Conservation (phyloP, 2,329 filamentous ascomycete species). For the Orbilia javanica region DNA sequence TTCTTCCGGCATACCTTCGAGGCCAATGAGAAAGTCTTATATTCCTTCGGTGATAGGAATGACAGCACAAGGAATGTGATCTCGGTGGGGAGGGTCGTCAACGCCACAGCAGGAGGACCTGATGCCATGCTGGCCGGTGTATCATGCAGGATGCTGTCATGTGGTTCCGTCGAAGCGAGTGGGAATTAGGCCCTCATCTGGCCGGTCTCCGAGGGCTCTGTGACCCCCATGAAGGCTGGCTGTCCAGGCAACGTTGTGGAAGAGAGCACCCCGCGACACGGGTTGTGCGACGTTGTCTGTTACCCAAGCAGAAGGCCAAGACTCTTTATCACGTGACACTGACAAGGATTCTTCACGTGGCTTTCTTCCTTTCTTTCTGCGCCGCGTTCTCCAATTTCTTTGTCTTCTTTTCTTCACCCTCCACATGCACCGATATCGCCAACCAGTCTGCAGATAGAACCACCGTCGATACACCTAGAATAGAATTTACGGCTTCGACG, state of each 20-base stretch:
- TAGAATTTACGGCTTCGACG: background rate
- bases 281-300: too few relatives aligned
- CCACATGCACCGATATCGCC: background rate
- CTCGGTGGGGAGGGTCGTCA: slow-evolving; percentile 25
- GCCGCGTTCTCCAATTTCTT: too few relatives aligned
- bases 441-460: too few relatives aligned
- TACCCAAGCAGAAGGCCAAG: too few relatives aligned
- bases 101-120: background rate
- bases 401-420: background rate
- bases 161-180: background rate
- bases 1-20: background rate
- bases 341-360: background rate
- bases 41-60: slow-evolving; percentile 7
- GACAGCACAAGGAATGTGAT: slow-evolving; percentile 22
- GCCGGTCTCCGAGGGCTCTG: background rate
- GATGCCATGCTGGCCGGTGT: background rate
- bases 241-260: background rate
- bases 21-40: background rate
- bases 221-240: background rate
- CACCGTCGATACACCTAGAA: background rate
- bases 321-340: background rate
- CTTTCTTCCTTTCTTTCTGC: background rate
- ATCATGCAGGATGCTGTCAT: background rate
- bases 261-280: too few relatives aligned
- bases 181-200: too few relatives aligned